Evolutionary conservation across 345 rosid genomes (phyloP).

Genomic region (Euphorbia pulcherrima): DNA sequence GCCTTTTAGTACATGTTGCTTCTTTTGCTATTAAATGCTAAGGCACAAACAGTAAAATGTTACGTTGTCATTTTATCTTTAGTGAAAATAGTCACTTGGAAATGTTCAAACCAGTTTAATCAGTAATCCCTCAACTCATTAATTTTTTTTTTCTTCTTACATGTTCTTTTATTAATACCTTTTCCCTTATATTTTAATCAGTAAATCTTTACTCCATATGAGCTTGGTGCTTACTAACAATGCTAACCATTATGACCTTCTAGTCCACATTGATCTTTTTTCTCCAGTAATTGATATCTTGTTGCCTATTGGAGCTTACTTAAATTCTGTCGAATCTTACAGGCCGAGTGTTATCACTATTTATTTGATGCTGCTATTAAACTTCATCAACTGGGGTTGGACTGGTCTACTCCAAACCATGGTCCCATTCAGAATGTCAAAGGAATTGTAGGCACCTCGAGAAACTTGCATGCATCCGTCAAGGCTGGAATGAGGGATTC

Average conservation of each 20-base stretch:
- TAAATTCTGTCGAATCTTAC: slow-evolving; percentile 24
- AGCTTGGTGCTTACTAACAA: slow-evolving; percentile 1
- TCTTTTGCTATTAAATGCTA: neutral
- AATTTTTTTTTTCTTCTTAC: too few species aligned
- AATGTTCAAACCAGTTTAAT: neutral
- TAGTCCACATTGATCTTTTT: neutral
- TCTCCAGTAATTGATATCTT: slow-evolving; percentile 1
- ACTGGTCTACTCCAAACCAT: slow-evolving; percentile 70
- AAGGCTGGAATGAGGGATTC: slow-evolving; percentile 45
- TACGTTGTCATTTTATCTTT: neutral
- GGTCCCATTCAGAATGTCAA: slow-evolving; percentile 51
- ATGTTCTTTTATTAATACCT: too few species aligned
- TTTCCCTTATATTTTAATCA: too few species aligned
- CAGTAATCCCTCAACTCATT: neutral
- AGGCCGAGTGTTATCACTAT: slow-evolving; percentile 94
- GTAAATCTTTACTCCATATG: too few species aligned
- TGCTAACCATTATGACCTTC: neutral
- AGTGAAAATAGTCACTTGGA: neutral
- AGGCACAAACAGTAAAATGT: neutral
- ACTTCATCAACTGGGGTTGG: slow-evolving; percentile 75
- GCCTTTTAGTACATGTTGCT: neutral
- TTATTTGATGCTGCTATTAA: slow-evolving; percentile 91
- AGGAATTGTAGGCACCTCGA: slow-evolving; percentile 30
- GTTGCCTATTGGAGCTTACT: slow-evolving; percentile 10
- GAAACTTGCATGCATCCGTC: slow-evolving; percentile 25